phyloP scores from a whole-genome alignment of 2,329 filamentous ascomycete species.

The Neurospora sp. region DNA sequence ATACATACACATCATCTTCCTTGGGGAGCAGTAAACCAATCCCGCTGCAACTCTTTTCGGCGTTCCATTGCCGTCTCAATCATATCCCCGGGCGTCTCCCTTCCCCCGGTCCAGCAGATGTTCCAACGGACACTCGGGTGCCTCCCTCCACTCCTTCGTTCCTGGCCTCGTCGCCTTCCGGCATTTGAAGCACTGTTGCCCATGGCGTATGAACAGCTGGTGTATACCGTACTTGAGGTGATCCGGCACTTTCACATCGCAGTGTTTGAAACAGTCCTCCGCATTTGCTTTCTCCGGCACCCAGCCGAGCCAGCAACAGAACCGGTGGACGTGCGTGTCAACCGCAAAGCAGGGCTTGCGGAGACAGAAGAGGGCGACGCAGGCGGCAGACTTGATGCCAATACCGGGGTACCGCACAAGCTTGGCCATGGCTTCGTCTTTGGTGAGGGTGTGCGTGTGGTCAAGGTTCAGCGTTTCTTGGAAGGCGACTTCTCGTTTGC shows the following conservation, averaged over 20 bases:
- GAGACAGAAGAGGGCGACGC: slow-evolving; percentile 46
- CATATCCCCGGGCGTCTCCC: slow-evolving; percentile 10
- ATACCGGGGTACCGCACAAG: slow-evolving; percentile 42
- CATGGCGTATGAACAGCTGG: slow-evolving; percentile 44
- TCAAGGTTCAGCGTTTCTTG: slow-evolving; percentile 38
- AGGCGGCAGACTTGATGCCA: slow-evolving; percentile 47
- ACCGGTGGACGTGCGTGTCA: slow-evolving; percentile 45
- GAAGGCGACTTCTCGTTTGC: slow-evolving; percentile 30
- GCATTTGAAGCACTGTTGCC: slow-evolving; percentile 38
- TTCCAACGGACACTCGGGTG: slow-evolving; percentile 29
- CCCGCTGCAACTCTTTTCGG: not conserved
- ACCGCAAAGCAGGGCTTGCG: slow-evolving; percentile 44
- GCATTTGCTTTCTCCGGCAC: slow-evolving; percentile 38
- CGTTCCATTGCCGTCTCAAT: slow-evolving; percentile 9
- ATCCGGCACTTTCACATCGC: slow-evolving; percentile 41
- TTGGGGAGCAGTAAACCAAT: not conserved
- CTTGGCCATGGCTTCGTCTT: slow-evolving; percentile 39
- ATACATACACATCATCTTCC: not conserved
- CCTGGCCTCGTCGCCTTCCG: slow-evolving; percentile 39
- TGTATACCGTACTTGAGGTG: slow-evolving; percentile 46
- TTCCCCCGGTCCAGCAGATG: slow-evolving; percentile 28
- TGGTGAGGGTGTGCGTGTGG: slow-evolving; percentile 34
- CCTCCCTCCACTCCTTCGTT: slow-evolving; percentile 52
- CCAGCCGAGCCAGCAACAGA: slow-evolving; percentile 44
- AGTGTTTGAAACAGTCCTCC: slow-evolving; percentile 40